phyloP scores from a whole-genome alignment of 768 basidiomycete species.

The Trametes punicea region DNA sequence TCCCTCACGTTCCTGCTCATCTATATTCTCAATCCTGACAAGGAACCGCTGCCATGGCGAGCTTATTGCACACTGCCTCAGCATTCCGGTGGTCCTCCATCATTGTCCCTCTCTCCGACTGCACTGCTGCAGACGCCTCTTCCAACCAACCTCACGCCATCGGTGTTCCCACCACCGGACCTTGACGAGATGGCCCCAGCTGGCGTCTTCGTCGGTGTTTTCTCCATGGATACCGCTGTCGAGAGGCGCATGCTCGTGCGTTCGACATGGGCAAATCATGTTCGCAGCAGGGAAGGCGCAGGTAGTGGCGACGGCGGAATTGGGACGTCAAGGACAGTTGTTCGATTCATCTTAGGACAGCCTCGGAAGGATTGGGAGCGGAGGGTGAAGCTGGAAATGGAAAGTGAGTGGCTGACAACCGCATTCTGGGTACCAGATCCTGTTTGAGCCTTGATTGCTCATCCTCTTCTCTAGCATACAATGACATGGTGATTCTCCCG shows the following conservation, averaged over 20 bases:
- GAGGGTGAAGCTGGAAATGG: constrained; percentile 82
- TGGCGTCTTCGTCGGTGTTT: constrained; percentile 85
- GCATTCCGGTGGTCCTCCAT: constrained; percentile 41
- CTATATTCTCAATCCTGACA: constrained; percentile 94
- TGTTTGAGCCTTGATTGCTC: background rate
- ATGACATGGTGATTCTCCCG: constrained; percentile 83
- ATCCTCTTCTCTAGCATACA: constrained; percentile 53
- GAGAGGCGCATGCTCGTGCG: constrained; percentile 87
- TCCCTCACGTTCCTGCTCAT: constrained; percentile 84
- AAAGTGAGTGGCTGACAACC: constrained; percentile 55
- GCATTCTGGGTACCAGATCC: too few relatives aligned
- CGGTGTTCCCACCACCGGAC: constrained; percentile 67
- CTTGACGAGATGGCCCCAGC: constrained; percentile 77
- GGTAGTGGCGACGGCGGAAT: constrained; percentile 62
- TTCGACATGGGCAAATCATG: constrained; percentile 86
- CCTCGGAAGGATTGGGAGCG: constrained; percentile 79
- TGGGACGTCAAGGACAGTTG: constrained; percentile 79
- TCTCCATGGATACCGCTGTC: constrained; percentile 80
- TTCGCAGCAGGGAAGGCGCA: constrained; percentile 71
- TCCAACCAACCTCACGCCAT: constrained; percentile 33
- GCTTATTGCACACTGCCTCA: constrained; percentile 81
- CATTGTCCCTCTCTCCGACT: constrained; percentile 38
- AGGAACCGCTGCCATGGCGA: constrained; percentile 91
- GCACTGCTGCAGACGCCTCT: constrained; percentile 38
- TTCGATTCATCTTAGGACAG: constrained; percentile 87